Evolutionary conservation across 768 basidiomycete species (phyloP).

Genomic region (Cystobasidium tubakii): DNA sequence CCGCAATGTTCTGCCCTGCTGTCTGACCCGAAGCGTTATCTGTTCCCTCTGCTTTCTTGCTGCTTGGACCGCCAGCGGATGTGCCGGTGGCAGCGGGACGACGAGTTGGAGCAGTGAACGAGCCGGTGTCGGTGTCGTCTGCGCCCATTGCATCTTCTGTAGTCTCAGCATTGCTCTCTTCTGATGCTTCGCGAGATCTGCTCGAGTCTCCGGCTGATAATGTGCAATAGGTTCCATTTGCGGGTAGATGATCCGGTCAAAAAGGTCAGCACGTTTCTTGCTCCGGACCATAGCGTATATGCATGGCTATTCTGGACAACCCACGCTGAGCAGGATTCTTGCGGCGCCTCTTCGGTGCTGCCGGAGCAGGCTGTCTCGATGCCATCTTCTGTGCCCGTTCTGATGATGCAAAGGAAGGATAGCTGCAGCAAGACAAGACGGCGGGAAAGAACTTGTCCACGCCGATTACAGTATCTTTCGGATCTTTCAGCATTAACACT

Average conservation of each 20-base stretch:
- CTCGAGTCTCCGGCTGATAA: slow-evolving; percentile 28
- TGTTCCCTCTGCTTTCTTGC: neutral
- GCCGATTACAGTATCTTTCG: no score
- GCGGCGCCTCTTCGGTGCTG: slow-evolving; percentile 19
- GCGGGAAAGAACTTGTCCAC: no score
- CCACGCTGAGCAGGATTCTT: slow-evolving; percentile 31
- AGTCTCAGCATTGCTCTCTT: slow-evolving; percentile 34
- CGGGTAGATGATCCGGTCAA: no score
- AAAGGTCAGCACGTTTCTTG: no score
- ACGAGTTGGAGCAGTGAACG: slow-evolving; percentile 32
- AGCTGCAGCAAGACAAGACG: neutral
- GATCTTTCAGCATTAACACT: no score
- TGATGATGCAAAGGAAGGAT: neutral
- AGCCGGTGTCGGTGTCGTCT: slow-evolving; percentile 36
- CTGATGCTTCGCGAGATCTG: slow-evolving; percentile 31
- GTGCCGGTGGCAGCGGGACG: neutral
- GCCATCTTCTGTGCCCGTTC: neutral
- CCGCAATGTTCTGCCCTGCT: neutral
- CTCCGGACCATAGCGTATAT: neutral
- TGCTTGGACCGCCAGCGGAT: slow-evolving; percentile 11
- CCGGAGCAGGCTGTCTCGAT: slow-evolving; percentile 9
- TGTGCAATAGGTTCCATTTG: no score
- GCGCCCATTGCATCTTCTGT: slow-evolving; percentile 33
- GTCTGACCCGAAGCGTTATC: neutral
- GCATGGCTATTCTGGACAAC: neutral